Percentiles rank a stretch among this genome's conserved stretches.
phyloP scores from a whole-genome alignment of 495 filamentous ascomycete genomes.

The Penicillium daleae region DNA sequence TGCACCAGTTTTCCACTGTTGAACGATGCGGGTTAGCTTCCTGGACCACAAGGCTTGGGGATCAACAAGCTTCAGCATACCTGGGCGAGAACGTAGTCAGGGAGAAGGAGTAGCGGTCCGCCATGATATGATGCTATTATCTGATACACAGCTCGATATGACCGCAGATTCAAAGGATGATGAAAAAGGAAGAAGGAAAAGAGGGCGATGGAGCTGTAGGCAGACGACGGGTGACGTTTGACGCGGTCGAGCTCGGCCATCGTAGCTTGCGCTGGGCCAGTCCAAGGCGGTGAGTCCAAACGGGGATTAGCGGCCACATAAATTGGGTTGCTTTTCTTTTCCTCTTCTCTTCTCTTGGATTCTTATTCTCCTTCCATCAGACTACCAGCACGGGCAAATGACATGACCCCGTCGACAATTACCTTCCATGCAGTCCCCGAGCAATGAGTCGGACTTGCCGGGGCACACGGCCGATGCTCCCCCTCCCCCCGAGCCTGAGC shows the following conservation, averaged over 20 bases:
- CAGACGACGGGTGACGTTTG: conserved; percentile 40
- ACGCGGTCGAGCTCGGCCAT: conserved; percentile 27
- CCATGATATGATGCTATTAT: conserved; percentile 61
- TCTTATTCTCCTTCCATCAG: conserved; percentile 10
- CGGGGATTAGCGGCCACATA: conserved; percentile 22
- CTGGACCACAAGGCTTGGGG: conserved; percentile 37
- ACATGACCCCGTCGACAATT: not conserved
- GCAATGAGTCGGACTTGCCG: conserved; percentile 19
- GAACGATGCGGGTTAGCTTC: conserved; percentile 39
- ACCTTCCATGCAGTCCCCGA: conserved; percentile 18
- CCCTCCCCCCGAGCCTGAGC: conserved; percentile 27
- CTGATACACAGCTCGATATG: conserved; percentile 7
- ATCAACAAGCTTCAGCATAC: conserved; percentile 57
- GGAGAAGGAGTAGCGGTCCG: conserved; percentile 99
- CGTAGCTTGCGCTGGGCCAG: conserved; percentile 34
- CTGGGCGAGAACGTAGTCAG: conserved; percentile 99
- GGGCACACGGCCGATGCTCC: conserved; percentile 13
- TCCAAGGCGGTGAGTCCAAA: conserved; percentile 36
- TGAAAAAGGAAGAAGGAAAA: conserved; percentile 18
- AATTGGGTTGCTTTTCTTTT: conserved; percentile 2
- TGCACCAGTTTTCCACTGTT: conserved; percentile 87
- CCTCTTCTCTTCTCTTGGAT: conserved; percentile 8
- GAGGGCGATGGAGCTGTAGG: conserved; percentile 24
- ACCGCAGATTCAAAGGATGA: conserved; percentile 9
- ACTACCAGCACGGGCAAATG: not conserved